phyloP scores from a whole-genome alignment of 306 rosid species.

The barrel medic (Medicago truncatula) region DNA sequence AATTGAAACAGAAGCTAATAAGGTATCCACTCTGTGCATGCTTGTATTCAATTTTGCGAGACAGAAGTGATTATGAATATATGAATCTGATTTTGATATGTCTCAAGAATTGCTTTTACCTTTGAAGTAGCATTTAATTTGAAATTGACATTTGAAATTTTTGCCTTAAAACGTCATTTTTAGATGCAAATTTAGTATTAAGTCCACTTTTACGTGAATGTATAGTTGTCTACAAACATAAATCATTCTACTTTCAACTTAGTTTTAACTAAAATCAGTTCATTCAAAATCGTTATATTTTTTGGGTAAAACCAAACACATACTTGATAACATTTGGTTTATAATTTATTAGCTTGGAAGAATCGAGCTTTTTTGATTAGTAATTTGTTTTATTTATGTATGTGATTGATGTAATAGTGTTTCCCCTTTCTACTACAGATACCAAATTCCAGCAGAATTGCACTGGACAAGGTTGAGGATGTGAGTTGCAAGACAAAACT shows the following conservation, averaged over 20 bases:
- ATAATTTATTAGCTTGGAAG: slow-evolving; percentile 8
- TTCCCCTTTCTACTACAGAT: slow-evolving; percentile 53
- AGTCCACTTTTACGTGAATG: not conserved
- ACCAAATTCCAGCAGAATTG: slow-evolving; percentile 49
- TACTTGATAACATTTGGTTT: not conserved
- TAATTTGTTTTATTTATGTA: slow-evolving; percentile 19
- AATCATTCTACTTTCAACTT: not conserved
- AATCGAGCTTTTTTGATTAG: slow-evolving; percentile 15
- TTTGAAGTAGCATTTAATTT: not conserved
- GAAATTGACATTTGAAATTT: not conserved
- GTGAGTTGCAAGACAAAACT: slow-evolving; percentile 45
- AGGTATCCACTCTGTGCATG: slow-evolving; percentile 48
- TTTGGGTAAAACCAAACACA: not conserved
- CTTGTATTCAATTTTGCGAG: not conserved
- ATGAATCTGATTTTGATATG: not conserved
- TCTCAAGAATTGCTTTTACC: not conserved
- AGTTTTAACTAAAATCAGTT: not conserved
- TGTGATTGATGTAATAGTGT: not conserved
- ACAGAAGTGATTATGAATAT: not conserved
- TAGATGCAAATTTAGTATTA: not conserved
- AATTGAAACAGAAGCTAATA: slow-evolving; percentile 54
- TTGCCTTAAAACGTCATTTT: not conserved
- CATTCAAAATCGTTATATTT: not conserved
- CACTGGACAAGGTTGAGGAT: slow-evolving; percentile 46
- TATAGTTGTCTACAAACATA: not conserved